These are phyloP conservation scores for Amaranthus palmeri DNA, from an alignment of 148 eudicot species.

Conservation along the genomic window DNA sequence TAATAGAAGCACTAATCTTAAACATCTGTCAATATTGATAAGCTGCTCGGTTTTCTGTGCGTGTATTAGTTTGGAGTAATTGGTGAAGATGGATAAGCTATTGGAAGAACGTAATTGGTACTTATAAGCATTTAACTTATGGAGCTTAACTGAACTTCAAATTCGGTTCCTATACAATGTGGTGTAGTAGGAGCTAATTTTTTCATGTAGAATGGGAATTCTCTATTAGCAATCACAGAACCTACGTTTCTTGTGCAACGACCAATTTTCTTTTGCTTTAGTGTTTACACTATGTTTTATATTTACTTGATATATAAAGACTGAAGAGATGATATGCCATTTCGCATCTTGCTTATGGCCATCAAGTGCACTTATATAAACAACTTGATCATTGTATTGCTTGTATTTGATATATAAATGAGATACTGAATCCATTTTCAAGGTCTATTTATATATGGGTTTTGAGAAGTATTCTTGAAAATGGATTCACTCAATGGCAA, in stretches of 20 bases:
- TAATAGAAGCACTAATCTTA: not conserved
- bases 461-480: not conserved
- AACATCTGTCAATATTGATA: too few species aligned
- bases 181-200: constrained; percentile 2
- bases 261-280: not conserved
- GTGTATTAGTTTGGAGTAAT: not conserved
- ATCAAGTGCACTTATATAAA: not conserved
- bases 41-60: too few species aligned
- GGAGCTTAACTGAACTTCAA: not conserved
- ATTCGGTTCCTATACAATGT: not conserved
- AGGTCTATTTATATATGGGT: not conserved
- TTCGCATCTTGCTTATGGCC: not conserved
- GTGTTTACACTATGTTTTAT: not conserved
- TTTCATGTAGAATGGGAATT: not conserved
- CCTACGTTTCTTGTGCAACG: not conserved
- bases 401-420: not conserved
- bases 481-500: not conserved
- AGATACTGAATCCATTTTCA: not conserved
- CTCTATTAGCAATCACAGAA: not conserved
- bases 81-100: not conserved
- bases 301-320: not conserved
- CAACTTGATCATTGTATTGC: not conserved
- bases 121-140: not conserved
- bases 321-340: not conserved
- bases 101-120: not conserved